Evolutionary conservation across 768 basidiomycete species (phyloP).

Genomic region (Mycena sanguinolenta): DNA sequence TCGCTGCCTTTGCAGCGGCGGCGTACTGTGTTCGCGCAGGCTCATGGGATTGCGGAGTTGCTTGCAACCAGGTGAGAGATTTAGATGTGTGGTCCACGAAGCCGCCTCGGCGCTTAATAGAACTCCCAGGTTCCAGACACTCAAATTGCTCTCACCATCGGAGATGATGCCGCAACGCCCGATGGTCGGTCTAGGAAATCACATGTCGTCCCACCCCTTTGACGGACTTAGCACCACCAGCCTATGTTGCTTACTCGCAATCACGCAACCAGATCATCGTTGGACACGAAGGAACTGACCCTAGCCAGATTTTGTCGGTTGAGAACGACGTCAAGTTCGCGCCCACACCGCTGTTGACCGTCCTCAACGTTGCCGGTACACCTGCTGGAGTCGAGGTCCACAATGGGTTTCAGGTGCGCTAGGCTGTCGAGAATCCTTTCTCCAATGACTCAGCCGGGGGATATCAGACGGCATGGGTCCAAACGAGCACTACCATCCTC

Average conservation of each 20-base stretch:
- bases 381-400: conserved; percentile 16
- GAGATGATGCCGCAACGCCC: conserved; percentile 21
- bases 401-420: conserved; percentile 23
- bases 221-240: not conserved
- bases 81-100: not conserved
- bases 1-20: conserved; percentile 24
- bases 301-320: conserved; percentile 12
- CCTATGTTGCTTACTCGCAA: conserved; percentile 21
- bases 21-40: conserved; percentile 25
- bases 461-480: conserved; percentile 23
- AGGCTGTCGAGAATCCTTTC: no score
- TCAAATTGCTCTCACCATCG: conserved; percentile 20
- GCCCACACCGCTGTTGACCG: conserved; percentile 13
- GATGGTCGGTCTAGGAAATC: conserved; percentile 4
- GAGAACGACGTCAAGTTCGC: conserved; percentile 17
- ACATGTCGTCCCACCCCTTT: not conserved
- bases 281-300: conserved; percentile 24
- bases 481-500: conserved; percentile 19
- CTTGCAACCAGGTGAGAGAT: conserved; percentile 9
- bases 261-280: conserved; percentile 28
- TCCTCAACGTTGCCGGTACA: conserved; percentile 21
- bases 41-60: conserved; percentile 15
- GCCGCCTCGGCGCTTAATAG: not conserved
- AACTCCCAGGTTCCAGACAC: conserved; percentile 17
- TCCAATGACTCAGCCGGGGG: not conserved